phyloP scores from a whole-genome alignment of 495 filamentous ascomycete genomes.

The Penicillium steckii region DNA sequence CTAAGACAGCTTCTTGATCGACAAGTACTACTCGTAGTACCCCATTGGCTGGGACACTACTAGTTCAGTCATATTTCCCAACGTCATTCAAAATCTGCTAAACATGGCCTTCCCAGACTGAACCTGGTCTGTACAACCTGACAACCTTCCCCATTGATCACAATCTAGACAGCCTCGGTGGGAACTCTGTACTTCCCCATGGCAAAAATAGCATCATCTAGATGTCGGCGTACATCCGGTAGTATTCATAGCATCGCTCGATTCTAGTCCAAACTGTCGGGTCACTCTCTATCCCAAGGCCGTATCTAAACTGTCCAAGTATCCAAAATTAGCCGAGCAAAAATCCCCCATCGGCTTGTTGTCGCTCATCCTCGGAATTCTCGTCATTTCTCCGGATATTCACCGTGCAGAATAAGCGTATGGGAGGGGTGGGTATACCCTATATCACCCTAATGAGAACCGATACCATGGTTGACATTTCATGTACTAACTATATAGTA shows the following conservation, averaged over 20 bases:
- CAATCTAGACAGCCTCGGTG: background rate
- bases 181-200: background rate
- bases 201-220: background rate
- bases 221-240: background rate
- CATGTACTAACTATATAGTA: no score
- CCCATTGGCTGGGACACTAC: no score
- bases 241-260: background rate
- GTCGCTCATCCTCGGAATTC: no score
- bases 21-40: no score
- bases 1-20: no score
- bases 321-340: background rate
- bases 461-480: background rate
- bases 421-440: no score
- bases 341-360: background rate
- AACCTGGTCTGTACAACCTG: background rate
- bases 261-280: background rate
- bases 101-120: no score
- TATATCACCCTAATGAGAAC: background rate
- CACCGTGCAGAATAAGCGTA: background rate
- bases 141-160: background rate
- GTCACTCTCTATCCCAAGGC: background rate
- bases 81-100: background rate
- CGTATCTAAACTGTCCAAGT: background rate
- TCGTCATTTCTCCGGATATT: background rate
- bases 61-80: background rate